phyloP scores from a whole-genome alignment of 106 monocot genomes.

The Amphibolis antarctica region DNA sequence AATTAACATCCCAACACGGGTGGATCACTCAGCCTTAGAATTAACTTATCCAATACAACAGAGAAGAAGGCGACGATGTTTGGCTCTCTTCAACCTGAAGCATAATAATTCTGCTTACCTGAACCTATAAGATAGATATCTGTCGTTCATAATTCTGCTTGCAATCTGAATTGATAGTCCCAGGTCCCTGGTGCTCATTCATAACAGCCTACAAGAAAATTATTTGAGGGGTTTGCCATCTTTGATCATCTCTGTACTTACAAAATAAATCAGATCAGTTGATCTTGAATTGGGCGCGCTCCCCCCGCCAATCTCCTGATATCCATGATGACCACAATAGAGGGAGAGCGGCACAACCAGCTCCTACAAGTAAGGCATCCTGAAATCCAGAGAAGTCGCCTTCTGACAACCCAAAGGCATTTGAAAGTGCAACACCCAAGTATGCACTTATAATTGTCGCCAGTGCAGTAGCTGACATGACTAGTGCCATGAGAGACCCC shows the following conservation, averaged over 20 bases:
- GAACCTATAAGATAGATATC: neutral
- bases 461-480: constrained; percentile 54
- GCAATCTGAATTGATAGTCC: neutral
- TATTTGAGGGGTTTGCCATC: too few species aligned
- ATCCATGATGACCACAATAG: constrained; percentile 46
- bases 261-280: too few species aligned
- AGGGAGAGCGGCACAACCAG: constrained; percentile 40
- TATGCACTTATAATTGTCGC: constrained; percentile 57
- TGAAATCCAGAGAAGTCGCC: constrained; percentile 39
- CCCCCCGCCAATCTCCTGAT: constrained; percentile 10
- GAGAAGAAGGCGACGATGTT: too few species aligned
- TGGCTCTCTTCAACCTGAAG: too few species aligned
- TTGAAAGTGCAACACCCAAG: constrained; percentile 54
- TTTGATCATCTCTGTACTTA: too few species aligned
- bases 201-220: neutral
- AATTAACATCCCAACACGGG: too few species aligned
- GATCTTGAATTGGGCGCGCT: neutral
- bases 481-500: constrained; percentile 72
- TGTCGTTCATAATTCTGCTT: neutral
- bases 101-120: neutral
- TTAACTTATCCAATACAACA: too few species aligned
- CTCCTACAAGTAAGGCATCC: constrained; percentile 34
- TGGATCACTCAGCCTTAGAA: too few species aligned
- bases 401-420: constrained; percentile 24
- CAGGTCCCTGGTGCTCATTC: neutral